Conservation (phyloP, 2,329 filamentous ascomycete genomes). For the Arachnomyces sp. region DNA sequence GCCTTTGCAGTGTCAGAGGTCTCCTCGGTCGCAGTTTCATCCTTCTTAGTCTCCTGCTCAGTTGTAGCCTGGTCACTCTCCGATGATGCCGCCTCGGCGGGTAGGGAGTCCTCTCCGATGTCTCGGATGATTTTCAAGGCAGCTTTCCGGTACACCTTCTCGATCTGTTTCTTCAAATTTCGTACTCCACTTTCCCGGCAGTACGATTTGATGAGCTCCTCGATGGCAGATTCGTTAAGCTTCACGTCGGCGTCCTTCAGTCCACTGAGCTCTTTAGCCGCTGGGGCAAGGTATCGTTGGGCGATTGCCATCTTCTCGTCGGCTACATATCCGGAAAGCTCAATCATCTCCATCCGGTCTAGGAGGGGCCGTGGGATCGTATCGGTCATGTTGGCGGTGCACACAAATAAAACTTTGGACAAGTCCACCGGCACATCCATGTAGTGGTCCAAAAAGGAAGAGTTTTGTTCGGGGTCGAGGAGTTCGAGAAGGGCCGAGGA, state of each 20-base stretch:
- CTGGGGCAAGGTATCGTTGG: slow-evolving; percentile 81
- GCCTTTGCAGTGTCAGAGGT: slow-evolving; percentile 11
- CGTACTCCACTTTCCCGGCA: slow-evolving; percentile 94
- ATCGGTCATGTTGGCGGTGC: slow-evolving; percentile 97
- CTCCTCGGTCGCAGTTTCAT: neutral
- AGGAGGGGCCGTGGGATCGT: slow-evolving; percentile 90
- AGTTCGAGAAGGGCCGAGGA: slow-evolving; percentile 88
- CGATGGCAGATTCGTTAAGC: slow-evolving; percentile 78
- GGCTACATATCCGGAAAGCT: slow-evolving; percentile 89
- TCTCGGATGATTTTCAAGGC: slow-evolving; percentile 96
- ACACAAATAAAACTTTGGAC: slow-evolving; percentile 96
- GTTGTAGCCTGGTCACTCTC: slow-evolving; percentile 5
- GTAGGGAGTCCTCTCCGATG: slow-evolving; percentile 72
- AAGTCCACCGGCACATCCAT: slow-evolving; percentile 97
- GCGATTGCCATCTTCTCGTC: slow-evolving; percentile 99
- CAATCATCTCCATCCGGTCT: slow-evolving; percentile 96
- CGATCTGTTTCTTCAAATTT: slow-evolving; percentile 98
- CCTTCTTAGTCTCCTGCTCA: slow-evolving; percentile 11
- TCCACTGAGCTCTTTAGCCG: slow-evolving; percentile 88
- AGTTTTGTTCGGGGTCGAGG: slow-evolving; percentile 94
- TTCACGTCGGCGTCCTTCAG: slow-evolving; percentile 83
- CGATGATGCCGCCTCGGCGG: too few species aligned
- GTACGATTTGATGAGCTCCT: slow-evolving; percentile 97
- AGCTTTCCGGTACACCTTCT: slow-evolving; percentile 96
- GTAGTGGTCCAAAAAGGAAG: slow-evolving; percentile 94